These are phyloP conservation scores for Nephelium lappaceum DNA, from an alignment of 345 rosid genomes.

Conservation along the genomic window DNA sequence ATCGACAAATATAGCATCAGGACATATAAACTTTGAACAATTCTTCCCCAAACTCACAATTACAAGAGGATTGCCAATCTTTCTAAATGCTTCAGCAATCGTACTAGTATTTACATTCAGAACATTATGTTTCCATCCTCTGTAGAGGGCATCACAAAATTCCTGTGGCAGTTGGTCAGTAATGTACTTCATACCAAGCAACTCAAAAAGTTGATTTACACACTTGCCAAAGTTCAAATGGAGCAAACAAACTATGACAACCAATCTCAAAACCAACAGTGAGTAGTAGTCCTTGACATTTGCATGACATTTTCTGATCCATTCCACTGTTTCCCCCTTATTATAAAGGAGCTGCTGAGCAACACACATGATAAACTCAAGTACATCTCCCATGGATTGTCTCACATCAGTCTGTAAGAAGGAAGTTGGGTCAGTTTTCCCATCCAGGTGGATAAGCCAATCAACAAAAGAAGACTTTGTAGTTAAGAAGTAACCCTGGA, in stretches of 20 bases:
- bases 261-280: slow-evolving; percentile 32
- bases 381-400: neutral
- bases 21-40: slow-evolving; percentile 2
- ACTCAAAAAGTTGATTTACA: slow-evolving; percentile 6
- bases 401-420: neutral
- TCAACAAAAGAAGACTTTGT: slow-evolving; percentile 43
- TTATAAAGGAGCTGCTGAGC: slow-evolving; percentile 13
- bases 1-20: slow-evolving; percentile 34
- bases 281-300: slow-evolving; percentile 17
- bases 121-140: neutral
- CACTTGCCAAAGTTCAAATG: slow-evolving; percentile 30
- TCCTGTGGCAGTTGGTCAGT: slow-evolving; percentile 24
- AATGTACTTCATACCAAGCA: slow-evolving; percentile 21
- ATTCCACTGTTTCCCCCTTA: slow-evolving; percentile 19
- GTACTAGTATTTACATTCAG: neutral
- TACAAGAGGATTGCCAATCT: slow-evolving; percentile 36
- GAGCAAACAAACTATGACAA: slow-evolving; percentile 33
- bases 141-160: slow-evolving; percentile 7
- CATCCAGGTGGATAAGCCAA: slow-evolving; percentile 36
- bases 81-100: slow-evolving; percentile 32
- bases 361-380: slow-evolving; percentile 3
- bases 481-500: slow-evolving; percentile 16
- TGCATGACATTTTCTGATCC: slow-evolving; percentile 26
- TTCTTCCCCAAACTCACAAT: slow-evolving; percentile 16
- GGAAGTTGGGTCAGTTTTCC: neutral